Conservation (phyloP, 768 basidiomycete genomes). For the Dioszegia aurantiaca region DNA sequence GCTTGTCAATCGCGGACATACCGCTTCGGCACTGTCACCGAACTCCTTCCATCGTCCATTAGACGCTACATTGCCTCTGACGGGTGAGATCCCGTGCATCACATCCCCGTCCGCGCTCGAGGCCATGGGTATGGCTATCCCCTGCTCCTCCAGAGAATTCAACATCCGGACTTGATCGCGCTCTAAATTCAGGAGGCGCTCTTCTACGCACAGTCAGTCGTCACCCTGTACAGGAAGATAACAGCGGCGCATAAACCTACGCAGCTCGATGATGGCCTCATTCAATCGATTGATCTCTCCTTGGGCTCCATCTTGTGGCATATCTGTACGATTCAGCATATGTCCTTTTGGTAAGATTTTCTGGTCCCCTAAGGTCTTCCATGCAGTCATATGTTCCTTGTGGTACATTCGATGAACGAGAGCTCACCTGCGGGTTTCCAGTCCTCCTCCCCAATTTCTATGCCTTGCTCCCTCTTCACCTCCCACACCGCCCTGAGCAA, state of each 20-base stretch:
- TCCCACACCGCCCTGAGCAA: conserved; percentile 91
- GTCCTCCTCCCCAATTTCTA: conserved; percentile 54
- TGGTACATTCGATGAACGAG: background rate
- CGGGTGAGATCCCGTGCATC: conserved; percentile 21
- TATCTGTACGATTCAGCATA: conserved; percentile 1
- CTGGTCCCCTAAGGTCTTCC: no score
- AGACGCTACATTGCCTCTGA: background rate
- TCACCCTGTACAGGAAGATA: no score
- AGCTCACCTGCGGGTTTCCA: conserved; percentile 43
- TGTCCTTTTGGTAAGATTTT: no score
- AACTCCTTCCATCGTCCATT: conserved; percentile 25
- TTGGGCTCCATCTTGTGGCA: conserved; percentile 6
- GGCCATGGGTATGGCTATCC: conserved; percentile 26
- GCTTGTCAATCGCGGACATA: conserved; percentile 15
- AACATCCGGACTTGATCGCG: conserved; percentile 36
- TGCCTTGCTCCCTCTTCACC: conserved; percentile 75
- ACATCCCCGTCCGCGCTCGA: conserved; percentile 31
- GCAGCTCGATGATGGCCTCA: conserved; percentile 44
- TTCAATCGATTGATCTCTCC: conserved; percentile 28
- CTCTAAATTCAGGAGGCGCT: conserved; percentile 46
- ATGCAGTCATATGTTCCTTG: no score
- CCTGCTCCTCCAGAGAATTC: conserved; percentile 31
- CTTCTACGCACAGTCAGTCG: no score
- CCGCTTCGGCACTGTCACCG: conserved; percentile 31
- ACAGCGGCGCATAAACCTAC: no score